Conservation (phyloP, 2,329 filamentous ascomycete genomes). For the Exophiala bonariae region DNA sequence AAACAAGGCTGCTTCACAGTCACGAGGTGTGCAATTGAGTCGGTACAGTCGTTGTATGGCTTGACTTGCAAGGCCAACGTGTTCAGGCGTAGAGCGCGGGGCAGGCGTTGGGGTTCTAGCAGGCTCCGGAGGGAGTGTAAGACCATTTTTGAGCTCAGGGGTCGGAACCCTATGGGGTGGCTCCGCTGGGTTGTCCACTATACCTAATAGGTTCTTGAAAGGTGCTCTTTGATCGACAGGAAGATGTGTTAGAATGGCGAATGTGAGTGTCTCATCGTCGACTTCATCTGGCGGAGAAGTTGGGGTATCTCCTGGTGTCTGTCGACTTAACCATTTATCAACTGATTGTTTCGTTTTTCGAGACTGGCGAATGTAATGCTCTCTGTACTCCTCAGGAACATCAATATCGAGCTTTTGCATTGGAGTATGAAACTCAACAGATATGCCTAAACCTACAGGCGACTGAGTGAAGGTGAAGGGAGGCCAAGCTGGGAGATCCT, state of each 20-base stretch:
- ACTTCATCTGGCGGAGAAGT: slow-evolving; percentile 81
- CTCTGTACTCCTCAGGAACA: slow-evolving; percentile 87
- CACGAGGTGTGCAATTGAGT: slow-evolving; percentile 69
- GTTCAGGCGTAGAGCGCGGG: slow-evolving; percentile 66
- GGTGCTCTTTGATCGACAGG: slow-evolving; percentile 72
- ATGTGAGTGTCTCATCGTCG: slow-evolving; percentile 89
- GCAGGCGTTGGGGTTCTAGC: slow-evolving; percentile 67
- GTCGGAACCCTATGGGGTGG: slow-evolving; percentile 26
- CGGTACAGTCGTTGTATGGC: slow-evolving; percentile 86
- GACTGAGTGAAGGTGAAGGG: slow-evolving; percentile 74
- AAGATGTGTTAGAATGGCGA: slow-evolving; percentile 89
- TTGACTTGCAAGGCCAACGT: slow-evolving; percentile 71
- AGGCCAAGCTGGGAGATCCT: slow-evolving; percentile 84
- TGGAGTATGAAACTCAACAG: slow-evolving; percentile 54
- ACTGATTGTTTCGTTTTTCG: slow-evolving; percentile 91
- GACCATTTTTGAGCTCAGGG: slow-evolving; percentile 21
- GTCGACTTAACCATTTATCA: slow-evolving; percentile 83
- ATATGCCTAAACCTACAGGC: slow-evolving; percentile 55
- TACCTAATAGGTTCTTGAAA: slow-evolving; percentile 77
- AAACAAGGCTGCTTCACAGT: slow-evolving; percentile 83
- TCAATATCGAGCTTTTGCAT: slow-evolving; percentile 87
- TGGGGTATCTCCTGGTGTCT: slow-evolving; percentile 63
- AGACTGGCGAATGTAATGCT: slow-evolving; percentile 87
- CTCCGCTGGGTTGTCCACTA: slow-evolving; percentile 48
- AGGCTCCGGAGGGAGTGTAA: slow-evolving; percentile 26